phyloP scores from a whole-genome alignment of 768 basidiomycete species.

The Paxillus involutus region DNA sequence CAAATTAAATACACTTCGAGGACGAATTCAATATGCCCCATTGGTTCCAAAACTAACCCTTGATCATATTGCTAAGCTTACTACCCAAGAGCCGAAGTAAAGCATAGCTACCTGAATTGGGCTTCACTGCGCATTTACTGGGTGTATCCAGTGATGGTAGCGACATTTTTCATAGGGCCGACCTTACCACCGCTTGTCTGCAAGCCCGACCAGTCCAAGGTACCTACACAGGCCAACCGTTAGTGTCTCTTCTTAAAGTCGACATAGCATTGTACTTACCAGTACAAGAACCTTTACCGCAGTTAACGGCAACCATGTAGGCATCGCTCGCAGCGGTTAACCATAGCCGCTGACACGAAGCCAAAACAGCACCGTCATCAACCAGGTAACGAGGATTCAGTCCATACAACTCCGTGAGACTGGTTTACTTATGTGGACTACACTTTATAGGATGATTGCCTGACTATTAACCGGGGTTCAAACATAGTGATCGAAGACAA shows the following conservation, averaged over 20 bases:
- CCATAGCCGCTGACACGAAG: constrained; percentile 29
- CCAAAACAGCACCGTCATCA: too few relatives aligned
- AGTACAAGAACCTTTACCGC: constrained; percentile 50
- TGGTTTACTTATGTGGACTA: too few relatives aligned
- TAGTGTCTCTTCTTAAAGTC: not conserved
- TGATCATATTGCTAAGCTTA: too few relatives aligned
- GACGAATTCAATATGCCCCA: too few relatives aligned
- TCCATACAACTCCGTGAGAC: too few relatives aligned
- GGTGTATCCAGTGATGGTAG: constrained; percentile 32
- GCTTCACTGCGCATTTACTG: constrained; percentile 10
- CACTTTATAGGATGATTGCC: constrained; percentile 52
- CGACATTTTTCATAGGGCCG: constrained; percentile 34
- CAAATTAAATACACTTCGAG: too few relatives aligned
- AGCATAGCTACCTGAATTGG: too few relatives aligned
- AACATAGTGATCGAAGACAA: constrained; percentile 52
- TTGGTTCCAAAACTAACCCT: too few relatives aligned
- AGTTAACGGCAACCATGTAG: constrained; percentile 52
- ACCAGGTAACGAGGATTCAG: too few relatives aligned
- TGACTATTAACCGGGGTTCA: constrained; percentile 48
- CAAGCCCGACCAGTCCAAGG: constrained; percentile 53
- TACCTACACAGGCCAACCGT: constrained; percentile 27
- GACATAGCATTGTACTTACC: constrained; percentile 31
- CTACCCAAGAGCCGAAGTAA: too few relatives aligned
- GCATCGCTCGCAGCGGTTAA: constrained; percentile 41
- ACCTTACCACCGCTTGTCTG: constrained; percentile 42